A percentile compares a stretch with the other conserved stretches of the same genome.
These are phyloP conservation scores for Termitomyces sp. DNA, from an alignment of 768 basidiomycete species.

Conservation along the genomic window DNA sequence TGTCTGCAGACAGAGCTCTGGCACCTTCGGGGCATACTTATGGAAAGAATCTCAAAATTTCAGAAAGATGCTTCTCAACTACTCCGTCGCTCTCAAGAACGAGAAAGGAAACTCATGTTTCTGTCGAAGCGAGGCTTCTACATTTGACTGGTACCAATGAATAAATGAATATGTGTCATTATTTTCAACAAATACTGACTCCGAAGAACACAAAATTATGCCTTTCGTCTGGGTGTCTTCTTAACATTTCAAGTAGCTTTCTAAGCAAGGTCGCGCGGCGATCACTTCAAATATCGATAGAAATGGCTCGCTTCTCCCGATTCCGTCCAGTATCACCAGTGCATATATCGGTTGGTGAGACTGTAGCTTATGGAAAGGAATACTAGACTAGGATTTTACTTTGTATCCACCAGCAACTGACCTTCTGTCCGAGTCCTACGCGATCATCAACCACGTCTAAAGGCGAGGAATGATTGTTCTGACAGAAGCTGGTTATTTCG, in stretches of 20 bases:
- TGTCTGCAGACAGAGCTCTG: not conserved
- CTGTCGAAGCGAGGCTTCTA: not conserved
- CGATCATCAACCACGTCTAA: not conserved
- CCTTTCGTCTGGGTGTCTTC: not conserved
- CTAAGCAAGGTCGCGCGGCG: not conserved
- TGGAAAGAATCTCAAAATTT: too few relatives aligned
- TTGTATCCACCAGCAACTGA: not conserved
- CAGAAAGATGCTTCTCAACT: not conserved
- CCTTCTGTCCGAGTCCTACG: not conserved
- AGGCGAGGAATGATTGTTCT: not conserved
- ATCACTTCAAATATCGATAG: not conserved
- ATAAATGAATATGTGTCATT: too few relatives aligned
- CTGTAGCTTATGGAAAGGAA: not conserved
- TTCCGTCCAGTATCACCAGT: not conserved
- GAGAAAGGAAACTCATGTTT: not conserved
- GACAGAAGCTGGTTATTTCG: not conserved
- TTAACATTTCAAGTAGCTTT: not conserved
- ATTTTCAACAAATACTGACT: too few relatives aligned
- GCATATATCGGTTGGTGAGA: not conserved
- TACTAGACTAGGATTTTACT: not conserved
- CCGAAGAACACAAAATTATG: too few relatives aligned
- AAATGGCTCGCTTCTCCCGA: not conserved
- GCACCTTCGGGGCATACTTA: too few relatives aligned
- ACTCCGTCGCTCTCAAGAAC: not conserved
- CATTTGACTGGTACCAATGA: not conserved